A percentile compares a stretch with the other conserved stretches of the same genome.
These are phyloP conservation scores for Tuber aestivum DNA, from an alignment of 495 filamentous ascomycete genomes.

Conservation along the genomic window DNA sequence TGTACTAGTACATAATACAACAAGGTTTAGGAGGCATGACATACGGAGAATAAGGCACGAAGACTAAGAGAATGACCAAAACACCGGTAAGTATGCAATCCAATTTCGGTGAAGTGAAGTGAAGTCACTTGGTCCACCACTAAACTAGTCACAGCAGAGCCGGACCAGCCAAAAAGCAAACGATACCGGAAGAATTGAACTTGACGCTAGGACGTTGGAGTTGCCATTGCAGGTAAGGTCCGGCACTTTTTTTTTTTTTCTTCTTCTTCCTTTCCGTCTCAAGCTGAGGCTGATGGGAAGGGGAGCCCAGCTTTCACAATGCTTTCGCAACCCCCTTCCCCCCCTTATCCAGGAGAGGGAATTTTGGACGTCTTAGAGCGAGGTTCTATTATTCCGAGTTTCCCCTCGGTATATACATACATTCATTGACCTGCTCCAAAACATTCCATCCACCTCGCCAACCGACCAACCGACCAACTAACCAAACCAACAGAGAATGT, in stretches of 20 bases:
- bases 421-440: neutral
- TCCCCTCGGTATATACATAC: neutral
- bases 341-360: neutral
- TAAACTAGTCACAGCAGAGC: neutral
- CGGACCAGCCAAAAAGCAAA: neutral
- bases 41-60: neutral
- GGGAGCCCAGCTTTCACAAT: neutral
- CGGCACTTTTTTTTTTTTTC: neutral
- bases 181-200: neutral
- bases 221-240: neutral
- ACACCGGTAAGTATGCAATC: too few species aligned
- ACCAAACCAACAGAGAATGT: neutral
- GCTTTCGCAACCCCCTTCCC: neutral
- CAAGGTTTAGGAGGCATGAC: neutral
- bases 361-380: constrained; percentile 1
- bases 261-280: neutral
- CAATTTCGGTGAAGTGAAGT: neutral
- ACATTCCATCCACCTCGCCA: neutral
- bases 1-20: constrained; percentile 3
- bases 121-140: neutral
- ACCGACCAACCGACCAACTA: neutral
- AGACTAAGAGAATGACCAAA: neutral
- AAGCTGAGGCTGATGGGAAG: neutral
- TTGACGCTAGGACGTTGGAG: neutral
- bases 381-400: neutral